A percentile compares a stretch with the other conserved stretches of the same genome.
phyloP scores from a whole-genome alignment of 2,329 filamentous ascomycete genomes.

The Sporothrix variecibatus region DNA sequence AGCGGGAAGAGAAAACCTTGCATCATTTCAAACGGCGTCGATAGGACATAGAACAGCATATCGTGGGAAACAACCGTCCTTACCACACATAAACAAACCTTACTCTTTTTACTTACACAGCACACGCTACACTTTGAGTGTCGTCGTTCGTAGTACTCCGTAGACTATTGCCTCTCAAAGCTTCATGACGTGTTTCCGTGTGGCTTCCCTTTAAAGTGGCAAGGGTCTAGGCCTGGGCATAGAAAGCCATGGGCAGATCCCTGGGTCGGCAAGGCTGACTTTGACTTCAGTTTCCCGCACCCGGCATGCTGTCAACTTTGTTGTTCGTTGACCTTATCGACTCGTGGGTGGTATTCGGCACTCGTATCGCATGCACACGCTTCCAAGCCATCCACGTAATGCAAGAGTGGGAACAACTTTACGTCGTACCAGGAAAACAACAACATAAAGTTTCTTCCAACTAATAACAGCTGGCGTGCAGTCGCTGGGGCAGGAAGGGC shows the following conservation, averaged over 20 bases:
- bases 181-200: background rate
- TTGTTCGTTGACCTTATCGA: background rate
- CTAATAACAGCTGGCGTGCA: background rate
- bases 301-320: background rate
- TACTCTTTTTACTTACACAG: background rate
- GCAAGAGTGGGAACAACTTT: background rate
- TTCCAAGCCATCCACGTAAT: slow-evolving; percentile 8
- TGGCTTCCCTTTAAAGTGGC: background rate
- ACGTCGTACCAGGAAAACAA: background rate
- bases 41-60: background rate
- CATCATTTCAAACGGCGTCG: background rate
- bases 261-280: slow-evolving; percentile 12
- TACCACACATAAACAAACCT: background rate
- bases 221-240: background rate
- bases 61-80: background rate
- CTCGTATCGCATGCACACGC: background rate
- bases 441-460: background rate
- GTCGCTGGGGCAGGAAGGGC: background rate
- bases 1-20: no score
- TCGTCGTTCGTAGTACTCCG: background rate
- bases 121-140: no score
- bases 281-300: background rate
- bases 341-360: background rate
- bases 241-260: background rate
- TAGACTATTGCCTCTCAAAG: background rate